These are phyloP conservation scores for Bipolaris victoriae DNA, from an alignment of 2,329 filamentous ascomycete species.

Conservation along the genomic window DNA sequence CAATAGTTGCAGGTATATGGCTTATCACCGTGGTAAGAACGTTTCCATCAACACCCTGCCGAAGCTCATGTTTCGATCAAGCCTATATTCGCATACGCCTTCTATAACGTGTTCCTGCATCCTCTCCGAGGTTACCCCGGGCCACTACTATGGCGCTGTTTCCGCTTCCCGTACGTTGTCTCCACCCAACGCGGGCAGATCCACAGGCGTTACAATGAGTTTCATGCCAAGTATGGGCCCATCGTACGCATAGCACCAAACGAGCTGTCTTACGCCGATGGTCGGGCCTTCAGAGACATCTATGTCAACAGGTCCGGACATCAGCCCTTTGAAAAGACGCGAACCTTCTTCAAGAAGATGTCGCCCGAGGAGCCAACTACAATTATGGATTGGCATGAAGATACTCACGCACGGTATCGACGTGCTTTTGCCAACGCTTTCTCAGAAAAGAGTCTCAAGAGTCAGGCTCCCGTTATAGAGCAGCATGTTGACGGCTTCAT, in stretches of 20 bases:
- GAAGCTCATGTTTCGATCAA: neutral
- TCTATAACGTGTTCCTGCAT: conserved; percentile 37
- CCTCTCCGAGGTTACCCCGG: conserved; percentile 38
- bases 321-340: conserved; percentile 30
- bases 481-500: conserved; percentile 34
- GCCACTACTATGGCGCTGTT: conserved; percentile 36
- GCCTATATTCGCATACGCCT: conserved; percentile 21
- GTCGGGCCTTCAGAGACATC: conserved; percentile 38
- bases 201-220: conserved; percentile 28
- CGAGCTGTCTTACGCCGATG: conserved; percentile 36
- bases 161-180: conserved; percentile 36
- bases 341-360: conserved; percentile 36
- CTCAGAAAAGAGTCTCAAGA: conserved; percentile 35
- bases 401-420: conserved; percentile 28
- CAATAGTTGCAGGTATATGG: conserved; percentile 2
- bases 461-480: conserved; percentile 35
- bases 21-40: conserved; percentile 5
- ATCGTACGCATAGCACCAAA: conserved; percentile 40
- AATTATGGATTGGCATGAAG: conserved; percentile 33
- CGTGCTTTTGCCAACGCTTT: conserved; percentile 38
- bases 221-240: conserved; percentile 36
- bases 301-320: conserved; percentile 35
- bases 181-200: conserved; percentile 35
- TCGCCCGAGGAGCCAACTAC: conserved; percentile 33
- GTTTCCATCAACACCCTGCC: neutral